phyloP scores from a whole-genome alignment of 1,139 yeast genomes.

The Scheffersomyces illinoinensis region DNA sequence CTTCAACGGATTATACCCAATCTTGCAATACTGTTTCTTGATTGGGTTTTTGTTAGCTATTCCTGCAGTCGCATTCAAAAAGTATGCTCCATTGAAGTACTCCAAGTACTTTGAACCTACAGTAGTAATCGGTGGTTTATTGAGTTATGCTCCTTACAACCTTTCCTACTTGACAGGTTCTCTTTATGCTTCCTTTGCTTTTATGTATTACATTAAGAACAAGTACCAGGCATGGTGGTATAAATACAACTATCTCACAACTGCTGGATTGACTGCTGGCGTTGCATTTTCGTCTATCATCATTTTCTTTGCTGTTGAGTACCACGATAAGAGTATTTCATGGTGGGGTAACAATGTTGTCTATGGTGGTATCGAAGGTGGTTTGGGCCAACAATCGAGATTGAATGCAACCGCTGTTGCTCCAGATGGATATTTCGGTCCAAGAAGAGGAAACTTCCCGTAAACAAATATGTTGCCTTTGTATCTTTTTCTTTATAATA shows the following conservation, averaged over 20 bases:
- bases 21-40: conserved; percentile 35
- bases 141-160: conserved; percentile 18
- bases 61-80: conserved; percentile 28
- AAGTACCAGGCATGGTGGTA: conserved; percentile 18
- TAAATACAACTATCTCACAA: conserved; percentile 20
- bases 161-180: conserved; percentile 18
- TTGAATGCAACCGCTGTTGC: conserved; percentile 14
- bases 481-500: not conserved
- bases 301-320: conserved; percentile 21
- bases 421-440: conserved; percentile 20
- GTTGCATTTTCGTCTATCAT: conserved; percentile 18
- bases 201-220: conserved; percentile 18
- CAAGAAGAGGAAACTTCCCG: conserved; percentile 13
- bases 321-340: conserved; percentile 12
- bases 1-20: conserved; percentile 32
- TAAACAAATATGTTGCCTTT: too few relatives aligned
- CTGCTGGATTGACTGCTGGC: conserved; percentile 20
- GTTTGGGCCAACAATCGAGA: not conserved
- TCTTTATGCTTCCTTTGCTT: conserved; percentile 13
- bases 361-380: conserved; percentile 14
- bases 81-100: conserved; percentile 13
- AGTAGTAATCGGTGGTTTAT: conserved; percentile 17
- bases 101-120: conserved; percentile 19
- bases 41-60: conserved; percentile 30
- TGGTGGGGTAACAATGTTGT: conserved; percentile 22